Conservation (phyloP, 208 protist species). For the Trypanosoma platydactyli region DNA sequence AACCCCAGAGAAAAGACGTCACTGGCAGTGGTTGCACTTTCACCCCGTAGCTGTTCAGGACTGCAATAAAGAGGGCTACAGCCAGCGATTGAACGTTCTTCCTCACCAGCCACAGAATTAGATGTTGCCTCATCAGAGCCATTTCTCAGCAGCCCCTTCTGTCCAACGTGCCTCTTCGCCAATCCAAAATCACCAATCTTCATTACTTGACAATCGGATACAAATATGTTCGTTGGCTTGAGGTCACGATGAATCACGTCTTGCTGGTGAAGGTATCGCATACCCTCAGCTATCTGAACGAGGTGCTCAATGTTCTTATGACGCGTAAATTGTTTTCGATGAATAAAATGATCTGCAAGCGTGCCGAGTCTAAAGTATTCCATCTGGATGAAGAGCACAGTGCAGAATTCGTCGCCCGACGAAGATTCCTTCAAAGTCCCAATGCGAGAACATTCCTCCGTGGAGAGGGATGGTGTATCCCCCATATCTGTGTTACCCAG, state of each 20-base stretch:
- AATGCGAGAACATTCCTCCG: conserved; percentile 11
- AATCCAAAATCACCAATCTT: conserved; percentile 90
- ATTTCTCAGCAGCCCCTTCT: neutral
- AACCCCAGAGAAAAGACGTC: conserved; percentile 84
- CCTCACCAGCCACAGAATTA: conserved; percentile 32
- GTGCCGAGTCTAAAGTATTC: conserved; percentile 82
- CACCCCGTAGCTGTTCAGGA: conserved; percentile 69
- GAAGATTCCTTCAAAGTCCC: neutral
- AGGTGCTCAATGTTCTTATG: conserved; percentile 65
- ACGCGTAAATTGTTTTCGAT: conserved; percentile 50
- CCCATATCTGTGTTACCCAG: conserved; percentile 50
- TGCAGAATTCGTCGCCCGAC: conserved; percentile 28
- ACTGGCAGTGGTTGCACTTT: conserved; percentile 37
- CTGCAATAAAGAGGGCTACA: conserved; percentile 82
- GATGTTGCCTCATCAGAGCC: conserved; percentile 29
- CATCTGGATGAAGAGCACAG: conserved; percentile 87
- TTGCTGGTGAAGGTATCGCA: conserved; percentile 72
- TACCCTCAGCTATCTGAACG: conserved; percentile 60
- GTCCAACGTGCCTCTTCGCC: conserved; percentile 43
- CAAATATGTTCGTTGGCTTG: conserved; percentile 88
- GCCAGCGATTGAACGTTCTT: conserved; percentile 51
- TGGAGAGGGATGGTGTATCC: conserved; percentile 40
- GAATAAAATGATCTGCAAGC: conserved; percentile 60
- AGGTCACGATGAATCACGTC: conserved; percentile 81
- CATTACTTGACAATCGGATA: conserved; percentile 50